Percentiles rank a stretch among this genome's conserved stretches.
phyloP scores from a whole-genome alignment of 2,329 filamentous ascomycete genomes.

The Thelonectria olida region DNA sequence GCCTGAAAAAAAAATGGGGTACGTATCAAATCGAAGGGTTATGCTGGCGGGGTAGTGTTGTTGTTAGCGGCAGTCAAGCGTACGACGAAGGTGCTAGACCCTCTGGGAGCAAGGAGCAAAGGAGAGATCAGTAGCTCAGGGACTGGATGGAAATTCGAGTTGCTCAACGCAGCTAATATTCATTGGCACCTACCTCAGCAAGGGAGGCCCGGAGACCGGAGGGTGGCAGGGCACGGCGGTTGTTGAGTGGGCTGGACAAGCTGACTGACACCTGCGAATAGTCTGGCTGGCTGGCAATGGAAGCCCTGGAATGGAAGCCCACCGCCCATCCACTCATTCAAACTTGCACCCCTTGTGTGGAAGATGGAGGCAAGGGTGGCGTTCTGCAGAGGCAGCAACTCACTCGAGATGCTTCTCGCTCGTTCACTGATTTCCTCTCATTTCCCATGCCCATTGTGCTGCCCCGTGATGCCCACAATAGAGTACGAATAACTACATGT shows the following conservation, averaged over 20 bases:
- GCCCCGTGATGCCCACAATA: too few relatives aligned
- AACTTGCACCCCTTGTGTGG: slow-evolving; percentile 2
- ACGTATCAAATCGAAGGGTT: not conserved
- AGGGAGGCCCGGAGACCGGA: slow-evolving; percentile 3
- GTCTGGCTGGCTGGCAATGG: slow-evolving; percentile 3
- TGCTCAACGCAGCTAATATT: not conserved
- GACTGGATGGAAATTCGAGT: too few relatives aligned
- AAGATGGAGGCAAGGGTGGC: not conserved
- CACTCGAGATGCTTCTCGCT: not conserved
- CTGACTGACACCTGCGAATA: slow-evolving; percentile 1
- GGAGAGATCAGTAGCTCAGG: too few relatives aligned
- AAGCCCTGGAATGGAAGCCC: slow-evolving; percentile 12
- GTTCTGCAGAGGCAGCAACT: not conserved
- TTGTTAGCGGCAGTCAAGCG: slow-evolving; percentile 1
- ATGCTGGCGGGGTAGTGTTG: slow-evolving; percentile 21
- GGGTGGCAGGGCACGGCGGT: not conserved
- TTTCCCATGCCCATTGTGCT: too few relatives aligned
- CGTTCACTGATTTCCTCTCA: not conserved
- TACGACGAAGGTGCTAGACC: not conserved
- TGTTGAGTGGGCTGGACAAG: not conserved
- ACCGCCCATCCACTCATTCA: slow-evolving; percentile 2
- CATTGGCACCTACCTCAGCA: too few relatives aligned
- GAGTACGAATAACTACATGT: too few relatives aligned
- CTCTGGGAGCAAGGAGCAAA: not conserved
- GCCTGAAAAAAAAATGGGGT: slow-evolving; percentile 18